A percentile compares a stretch with the other conserved stretches of the same genome.
Evolutionary conservation across 139 green algal genomes (phyloP).

Genomic region (Chlamydomonas sp.): DNA sequence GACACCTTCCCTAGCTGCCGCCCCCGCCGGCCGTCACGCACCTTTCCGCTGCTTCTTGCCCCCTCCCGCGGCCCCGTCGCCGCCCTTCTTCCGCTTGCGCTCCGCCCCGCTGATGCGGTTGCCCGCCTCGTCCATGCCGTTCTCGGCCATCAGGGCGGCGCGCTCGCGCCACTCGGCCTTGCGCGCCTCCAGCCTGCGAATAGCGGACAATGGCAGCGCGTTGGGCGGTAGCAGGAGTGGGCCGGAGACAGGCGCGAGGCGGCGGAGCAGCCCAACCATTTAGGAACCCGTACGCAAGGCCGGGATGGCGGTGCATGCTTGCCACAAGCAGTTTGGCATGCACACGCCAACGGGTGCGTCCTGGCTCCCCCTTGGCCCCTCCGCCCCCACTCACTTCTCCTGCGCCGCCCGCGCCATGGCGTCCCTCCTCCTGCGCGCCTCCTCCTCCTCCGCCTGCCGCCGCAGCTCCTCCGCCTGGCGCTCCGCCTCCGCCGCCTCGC

Average conservation of each 20-base stretch:
- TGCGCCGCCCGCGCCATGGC: slow-evolving; percentile 16
- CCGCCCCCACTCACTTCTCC: slow-evolving; percentile 26
- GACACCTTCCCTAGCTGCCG: too few relatives aligned
- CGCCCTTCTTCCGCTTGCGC: not conserved
- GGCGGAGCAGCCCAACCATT: not conserved
- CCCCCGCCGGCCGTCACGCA: too few relatives aligned
- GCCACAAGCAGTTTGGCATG: not conserved
- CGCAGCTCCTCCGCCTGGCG: slow-evolving; percentile 38
- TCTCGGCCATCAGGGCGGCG: slow-evolving; percentile 12
- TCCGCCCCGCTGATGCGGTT: not conserved
- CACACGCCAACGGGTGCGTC: not conserved
- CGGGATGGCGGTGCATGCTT: not conserved
- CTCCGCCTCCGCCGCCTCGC: slow-evolving; percentile 32
- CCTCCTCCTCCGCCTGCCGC: slow-evolving; percentile 22
- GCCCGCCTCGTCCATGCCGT: not conserved
- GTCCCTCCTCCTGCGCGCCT: not conserved
- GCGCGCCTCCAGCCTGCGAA: slow-evolving; percentile 28
- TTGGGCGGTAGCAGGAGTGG: not conserved
- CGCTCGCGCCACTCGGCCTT: slow-evolving; percentile 45
- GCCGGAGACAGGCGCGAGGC: not conserved
- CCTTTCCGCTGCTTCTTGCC: too few relatives aligned
- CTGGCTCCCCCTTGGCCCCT: not conserved
- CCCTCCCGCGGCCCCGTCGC: not conserved
- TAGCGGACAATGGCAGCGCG: not conserved
- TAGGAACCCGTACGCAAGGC: not conserved